Base-by-base conservation (phyloP, 257 asterid genomes). In the Ophiorrhiza pumila region DNA sequence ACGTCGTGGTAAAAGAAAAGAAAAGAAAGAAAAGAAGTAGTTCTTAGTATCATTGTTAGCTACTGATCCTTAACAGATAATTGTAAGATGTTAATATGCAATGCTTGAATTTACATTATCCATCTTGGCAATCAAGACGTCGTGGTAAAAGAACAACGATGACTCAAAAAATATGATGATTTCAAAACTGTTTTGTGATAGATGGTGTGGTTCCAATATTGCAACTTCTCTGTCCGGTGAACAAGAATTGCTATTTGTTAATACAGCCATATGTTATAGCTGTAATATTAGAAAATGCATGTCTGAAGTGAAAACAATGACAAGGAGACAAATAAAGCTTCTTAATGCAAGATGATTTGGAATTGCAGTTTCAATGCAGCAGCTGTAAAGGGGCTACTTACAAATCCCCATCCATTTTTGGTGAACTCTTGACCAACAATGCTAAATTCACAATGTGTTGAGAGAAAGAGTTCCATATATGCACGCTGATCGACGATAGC, bases 341-440 rank as follows among this genome's bases (percentile, higher is more conserved):
- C 3, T n/a, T 4, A 22, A 22, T 2, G 56, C 49, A 7, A 7
- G 49, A 45, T 27, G 17, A 5, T 50, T 17, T 29, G 7, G 55
- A 25, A 18, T 66, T 55, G 34, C 32, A 8, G 53, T 35, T 39
- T 55, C 31, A 39, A 7, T 32, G 29, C 31, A 46, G 50, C 59
- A 64, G 53, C 39, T 17, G 13, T 5, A n/a, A 1, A 46, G 43
- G 32, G 32, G 43, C 20, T 76, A 82, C 95, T 88, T 76, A 86
- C 95, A 80, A 88, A 86, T 39, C 90, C 95, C 91, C 91, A 88
- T 69, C 90, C 95, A 43, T 71, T 85, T 72, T 71, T 86, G 39
- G 90, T 82, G 82, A 88, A 88, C 68, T 85, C 90, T 78, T 66
- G 83, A 20, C 95, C 95, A 1, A 86, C 77, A 71, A 86, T 85